phyloP scores from a whole-genome alignment of 2,329 filamentous ascomycete species.

The Raffaelea arxii region DNA sequence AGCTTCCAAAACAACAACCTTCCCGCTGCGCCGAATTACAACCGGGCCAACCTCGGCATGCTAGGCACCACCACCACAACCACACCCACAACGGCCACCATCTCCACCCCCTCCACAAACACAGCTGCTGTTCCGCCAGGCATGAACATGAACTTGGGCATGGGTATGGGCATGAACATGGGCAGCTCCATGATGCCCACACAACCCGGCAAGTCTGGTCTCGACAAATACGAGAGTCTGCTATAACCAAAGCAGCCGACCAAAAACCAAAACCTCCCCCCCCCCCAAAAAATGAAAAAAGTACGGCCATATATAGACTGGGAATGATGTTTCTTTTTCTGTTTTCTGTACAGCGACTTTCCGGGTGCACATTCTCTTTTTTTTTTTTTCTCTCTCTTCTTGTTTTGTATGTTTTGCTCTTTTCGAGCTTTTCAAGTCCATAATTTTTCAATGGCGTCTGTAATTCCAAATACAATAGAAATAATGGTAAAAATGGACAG shows the following conservation, averaged over 20 bases:
- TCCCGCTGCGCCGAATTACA: slow-evolving; percentile 3
- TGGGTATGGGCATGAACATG: slow-evolving; percentile 15
- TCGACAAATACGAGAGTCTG: slow-evolving; percentile 61
- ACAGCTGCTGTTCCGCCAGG: no score
- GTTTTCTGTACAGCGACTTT: background rate
- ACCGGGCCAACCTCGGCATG: slow-evolving; percentile 4
- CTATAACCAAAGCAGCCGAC: slow-evolving; percentile 27
- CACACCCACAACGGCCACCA: slow-evolving; percentile 1
- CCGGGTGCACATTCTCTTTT: background rate
- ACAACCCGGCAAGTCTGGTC: slow-evolving; percentile 35
- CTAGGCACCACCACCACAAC: slow-evolving; percentile 6
- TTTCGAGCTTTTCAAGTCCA: no score
- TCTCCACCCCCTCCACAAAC: no score
- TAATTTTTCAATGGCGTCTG: no score
- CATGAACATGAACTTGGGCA: slow-evolving; percentile 17
- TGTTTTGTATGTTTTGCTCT: background rate
- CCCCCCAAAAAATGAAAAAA: no score
- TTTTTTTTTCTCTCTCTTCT: background rate
- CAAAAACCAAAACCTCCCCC: no score
- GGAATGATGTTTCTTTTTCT: background rate
- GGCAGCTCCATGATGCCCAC: slow-evolving; percentile 18
- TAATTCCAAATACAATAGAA: no score
- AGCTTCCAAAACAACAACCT: no score
- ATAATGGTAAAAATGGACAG: no score
- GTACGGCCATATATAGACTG: background rate